These are phyloP conservation scores for Blepharisma stoltei DNA, from an alignment of 73 alveolate genomes.

Conservation along the genomic window DNA sequence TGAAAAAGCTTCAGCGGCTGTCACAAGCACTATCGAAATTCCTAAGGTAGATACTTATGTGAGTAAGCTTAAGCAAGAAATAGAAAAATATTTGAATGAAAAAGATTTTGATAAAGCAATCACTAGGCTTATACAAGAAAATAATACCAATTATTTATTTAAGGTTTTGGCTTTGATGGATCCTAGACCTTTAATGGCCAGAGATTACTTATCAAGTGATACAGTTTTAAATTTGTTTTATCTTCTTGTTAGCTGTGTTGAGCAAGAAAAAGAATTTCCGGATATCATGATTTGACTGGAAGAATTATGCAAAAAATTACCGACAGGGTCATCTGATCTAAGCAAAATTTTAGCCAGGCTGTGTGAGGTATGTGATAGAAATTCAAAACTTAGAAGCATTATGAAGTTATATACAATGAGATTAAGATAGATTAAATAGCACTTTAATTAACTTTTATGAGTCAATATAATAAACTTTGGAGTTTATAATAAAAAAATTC, in stretches of 20 bases:
- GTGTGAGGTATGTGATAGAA: background rate
- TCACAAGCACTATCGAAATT: no score
- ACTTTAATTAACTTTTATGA: no score
- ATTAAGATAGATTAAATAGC: background rate
- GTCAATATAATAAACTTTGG: no score
- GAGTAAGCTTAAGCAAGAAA: background rate
- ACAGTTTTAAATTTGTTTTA: background rate
- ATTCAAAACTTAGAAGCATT: slow-evolving; percentile 1
- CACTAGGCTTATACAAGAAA: background rate
- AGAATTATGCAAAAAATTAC: background rate
- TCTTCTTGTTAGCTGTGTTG: background rate
- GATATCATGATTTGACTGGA: background rate
- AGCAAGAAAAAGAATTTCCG: background rate
- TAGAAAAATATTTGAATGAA: background rate
- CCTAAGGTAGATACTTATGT: background rate
- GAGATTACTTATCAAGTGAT: no score
- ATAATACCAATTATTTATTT: background rate
- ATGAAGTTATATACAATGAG: slow-evolving; percentile 7
- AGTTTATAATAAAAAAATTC: no score
- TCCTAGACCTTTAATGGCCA: background rate
- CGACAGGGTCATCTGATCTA: background rate
- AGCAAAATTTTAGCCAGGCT: background rate
- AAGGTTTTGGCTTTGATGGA: background rate
- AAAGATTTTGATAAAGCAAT: slow-evolving; percentile 13
- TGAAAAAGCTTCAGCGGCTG: background rate